Conservation (phyloP, 345 rosid genomes). For the Ricinus communis region DNA sequence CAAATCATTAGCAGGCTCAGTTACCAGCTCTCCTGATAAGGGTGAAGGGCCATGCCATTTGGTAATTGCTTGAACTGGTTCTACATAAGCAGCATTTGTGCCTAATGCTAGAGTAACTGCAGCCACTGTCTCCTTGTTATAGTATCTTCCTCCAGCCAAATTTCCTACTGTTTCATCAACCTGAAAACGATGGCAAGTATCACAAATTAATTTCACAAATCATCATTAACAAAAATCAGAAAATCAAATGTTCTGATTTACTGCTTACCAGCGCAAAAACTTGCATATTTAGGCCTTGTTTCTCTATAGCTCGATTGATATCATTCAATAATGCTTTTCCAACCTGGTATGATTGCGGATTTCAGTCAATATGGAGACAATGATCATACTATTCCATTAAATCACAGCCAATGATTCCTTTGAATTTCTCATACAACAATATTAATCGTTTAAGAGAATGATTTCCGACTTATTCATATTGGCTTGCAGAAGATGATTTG, state of each 20-base stretch:
- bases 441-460: too few species aligned
- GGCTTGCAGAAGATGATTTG: too few species aligned
- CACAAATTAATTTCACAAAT: background rate
- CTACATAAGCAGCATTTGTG: conserved; percentile 57
- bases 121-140: conserved; percentile 50
- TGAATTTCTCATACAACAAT: too few species aligned
- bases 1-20: too few species aligned
- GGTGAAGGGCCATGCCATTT: conserved; percentile 35
- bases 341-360: background rate
- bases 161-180: conserved; percentile 54
- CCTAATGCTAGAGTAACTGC: conserved; percentile 56
- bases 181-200: conserved; percentile 27
- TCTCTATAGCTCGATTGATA: conserved; percentile 47
- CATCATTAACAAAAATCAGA: too few species aligned
- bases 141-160: conserved; percentile 64
- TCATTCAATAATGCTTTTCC: conserved; percentile 32
- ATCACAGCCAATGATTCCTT: too few species aligned
- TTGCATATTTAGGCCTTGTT: conserved; percentile 39
- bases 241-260: too few species aligned
- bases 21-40: conserved; percentile 46
- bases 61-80: conserved; percentile 42
- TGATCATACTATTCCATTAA: too few species aligned
- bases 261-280: conserved; percentile 25
- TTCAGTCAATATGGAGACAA: background rate
- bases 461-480: too few species aligned